Evolutionary conservation across 2,329 filamentous ascomycete genomes (phyloP).

Genomic region (Hypomyces rosellus): DNA sequence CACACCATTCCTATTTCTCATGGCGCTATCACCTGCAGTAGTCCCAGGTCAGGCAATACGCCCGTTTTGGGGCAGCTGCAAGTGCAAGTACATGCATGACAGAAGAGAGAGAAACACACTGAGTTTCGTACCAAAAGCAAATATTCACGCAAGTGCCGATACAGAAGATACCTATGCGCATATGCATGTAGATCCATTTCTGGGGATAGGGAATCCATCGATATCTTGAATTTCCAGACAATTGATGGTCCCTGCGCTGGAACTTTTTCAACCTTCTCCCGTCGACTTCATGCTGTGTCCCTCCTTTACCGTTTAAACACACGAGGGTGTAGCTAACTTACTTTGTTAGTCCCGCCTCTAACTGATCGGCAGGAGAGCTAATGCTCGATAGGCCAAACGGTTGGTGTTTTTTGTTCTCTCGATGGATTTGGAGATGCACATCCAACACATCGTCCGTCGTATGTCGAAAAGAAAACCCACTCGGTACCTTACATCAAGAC

Average conservation of each 20-base stretch:
- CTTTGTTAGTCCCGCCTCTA: not conserved
- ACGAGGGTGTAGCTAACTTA: not conserved
- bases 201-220: too few relatives aligned
- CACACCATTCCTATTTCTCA: slow-evolving; percentile 6
- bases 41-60: slow-evolving; percentile 12
- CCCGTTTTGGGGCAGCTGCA: slow-evolving; percentile 1
- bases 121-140: not conserved
- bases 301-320: not conserved
- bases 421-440: too few relatives aligned
- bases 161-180: not conserved
- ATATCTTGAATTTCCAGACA: too few relatives aligned
- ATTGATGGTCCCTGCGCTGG: too few relatives aligned
- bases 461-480: too few relatives aligned
- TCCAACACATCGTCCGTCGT: too few relatives aligned
- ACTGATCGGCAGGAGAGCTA: not conserved
- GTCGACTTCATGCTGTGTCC: too few relatives aligned
- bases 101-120: slow-evolving; percentile 3
- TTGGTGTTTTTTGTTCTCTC: not conserved
- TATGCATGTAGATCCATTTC: too few relatives aligned
- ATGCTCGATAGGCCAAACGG: not conserved
- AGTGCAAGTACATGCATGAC: slow-evolving; percentile 6
- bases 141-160: not conserved
- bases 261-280: too few relatives aligned
- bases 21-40: slow-evolving; percentile 15
- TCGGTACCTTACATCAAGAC: too few relatives aligned